Base-by-base conservation (phyloP, 129 eudicot species). In the sunflower (Helianthus annuus) region DNA sequence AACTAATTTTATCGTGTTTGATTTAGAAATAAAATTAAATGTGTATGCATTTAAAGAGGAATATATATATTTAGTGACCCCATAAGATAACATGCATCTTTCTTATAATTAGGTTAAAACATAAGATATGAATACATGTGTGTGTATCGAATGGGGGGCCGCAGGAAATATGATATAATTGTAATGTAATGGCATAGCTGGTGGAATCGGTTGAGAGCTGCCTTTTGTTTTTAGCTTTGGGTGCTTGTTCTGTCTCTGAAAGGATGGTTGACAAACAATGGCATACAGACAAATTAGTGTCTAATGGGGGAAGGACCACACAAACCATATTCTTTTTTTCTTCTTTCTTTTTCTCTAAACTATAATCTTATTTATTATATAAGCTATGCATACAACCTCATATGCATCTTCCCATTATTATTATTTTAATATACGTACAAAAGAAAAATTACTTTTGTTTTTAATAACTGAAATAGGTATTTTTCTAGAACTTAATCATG, bases 141-240 rank as follows among this genome's bases (percentile, higher is more conserved):
- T 66, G 67, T 68, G 67, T 61, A 49, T 64, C 27, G 56, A 70
- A 51, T 53, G 39, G 65, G 42, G 53, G 69, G 63, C 54, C 63
- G 7, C 62, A 58, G 1, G 32, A 13, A 49, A 58, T 24, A 68
- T 48, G 57, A 64, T 51, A 61, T 73, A 59, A 73, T 64, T 22
- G 44, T 49, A 58, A 51, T 60, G 38, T 46, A 72, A 42, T 42
- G 48, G 80, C 54, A 69, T 66, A 59, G 81, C 71, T 69, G 70
- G 71, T 78, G 78, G 83, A 74, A 75, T 75, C 75, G 67, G 87
- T 74, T 79, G 84, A 79, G 84, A 79, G 84, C 76, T 59, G 79
- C 83, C 57, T 86, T 84, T 84, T 87, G 92, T 81, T 78, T 84
- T 70, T 81, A 84, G 89, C 85, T 59, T 79, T 76, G 92, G 79